phyloP scores from a whole-genome alignment of 129 eudicot genomes.

The Gnaphalium uliginosum region DNA sequence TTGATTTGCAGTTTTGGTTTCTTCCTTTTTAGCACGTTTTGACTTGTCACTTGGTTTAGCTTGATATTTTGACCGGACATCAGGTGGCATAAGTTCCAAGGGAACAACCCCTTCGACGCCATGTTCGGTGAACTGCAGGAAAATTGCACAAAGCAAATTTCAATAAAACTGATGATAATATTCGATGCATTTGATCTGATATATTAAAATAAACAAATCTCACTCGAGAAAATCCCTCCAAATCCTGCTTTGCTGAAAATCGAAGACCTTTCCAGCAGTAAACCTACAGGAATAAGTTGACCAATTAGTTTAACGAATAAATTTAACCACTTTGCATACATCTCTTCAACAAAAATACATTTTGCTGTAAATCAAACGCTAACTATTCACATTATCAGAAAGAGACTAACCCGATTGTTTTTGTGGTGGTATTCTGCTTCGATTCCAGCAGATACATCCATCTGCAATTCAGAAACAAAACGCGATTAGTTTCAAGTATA shows the following conservation, averaged over 20 bases:
- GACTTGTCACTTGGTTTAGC: conserved; percentile 74
- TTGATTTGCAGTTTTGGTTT: conserved; percentile 59
- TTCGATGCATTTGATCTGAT: not conserved
- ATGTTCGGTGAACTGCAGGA: conserved; percentile 77
- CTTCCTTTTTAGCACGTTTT: conserved; percentile 91
- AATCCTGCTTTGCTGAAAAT: conserved; percentile 93
- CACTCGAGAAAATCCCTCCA: conserved; percentile 96
- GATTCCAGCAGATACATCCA: conserved; percentile 90
- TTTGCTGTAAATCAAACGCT: not conserved
- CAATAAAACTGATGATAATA: not conserved
- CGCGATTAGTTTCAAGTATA: conserved; percentile 6
- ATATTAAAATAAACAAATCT: conserved; percentile 27
- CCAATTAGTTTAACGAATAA: not conserved
- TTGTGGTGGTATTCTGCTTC: conserved; percentile 98
- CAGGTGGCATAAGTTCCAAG: conserved; percentile 78
- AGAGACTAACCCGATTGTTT: conserved; percentile 69
- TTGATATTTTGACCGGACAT: conserved; percentile 73
- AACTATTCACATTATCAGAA: conserved; percentile 3
- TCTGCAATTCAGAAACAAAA: conserved; percentile 44
- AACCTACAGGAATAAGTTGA: conserved; percentile 47
- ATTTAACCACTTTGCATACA: not conserved
- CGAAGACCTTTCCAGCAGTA: conserved; percentile 99
- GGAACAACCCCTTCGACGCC: conserved; percentile 98
- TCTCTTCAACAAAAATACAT: not conserved
- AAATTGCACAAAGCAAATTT: not conserved